Percentiles rank a stretch among this genome's conserved stretches.
Evolutionary conservation across 257 asterid genomes (phyloP).

Genomic region (Solanum verrucosum): DNA sequence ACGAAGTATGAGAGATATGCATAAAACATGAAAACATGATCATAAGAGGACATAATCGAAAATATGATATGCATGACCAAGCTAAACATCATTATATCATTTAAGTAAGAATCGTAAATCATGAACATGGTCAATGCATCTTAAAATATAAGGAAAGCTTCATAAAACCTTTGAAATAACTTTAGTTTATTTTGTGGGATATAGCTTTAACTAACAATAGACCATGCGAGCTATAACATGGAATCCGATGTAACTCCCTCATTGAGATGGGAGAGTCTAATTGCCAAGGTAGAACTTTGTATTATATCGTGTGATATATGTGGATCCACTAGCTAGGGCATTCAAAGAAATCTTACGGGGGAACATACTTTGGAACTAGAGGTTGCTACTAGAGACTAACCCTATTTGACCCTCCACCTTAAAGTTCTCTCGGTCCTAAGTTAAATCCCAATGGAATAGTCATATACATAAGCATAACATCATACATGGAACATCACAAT

Average conservation of each 20-base stretch:
- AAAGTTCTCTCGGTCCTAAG: not conserved
- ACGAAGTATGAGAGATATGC: not conserved
- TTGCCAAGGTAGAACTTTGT: not conserved
- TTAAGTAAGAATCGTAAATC: not conserved
- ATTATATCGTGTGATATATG: not conserved
- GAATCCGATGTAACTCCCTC: not conserved
- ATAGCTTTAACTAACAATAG: too few species aligned
- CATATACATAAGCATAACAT: not conserved
- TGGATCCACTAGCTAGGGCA: not conserved
- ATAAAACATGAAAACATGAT: too few species aligned
- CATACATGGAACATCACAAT: not conserved
- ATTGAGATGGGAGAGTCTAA: not conserved
- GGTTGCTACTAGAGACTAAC: not conserved
- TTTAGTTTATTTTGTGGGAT: not conserved
- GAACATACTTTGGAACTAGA: not conserved
- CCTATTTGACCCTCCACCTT: not conserved
- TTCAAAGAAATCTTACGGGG: not conserved
- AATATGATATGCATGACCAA: not conserved
- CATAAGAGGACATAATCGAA: not conserved
- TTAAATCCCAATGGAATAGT: not conserved
- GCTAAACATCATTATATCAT: not conserved
- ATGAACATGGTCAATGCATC: not conserved
- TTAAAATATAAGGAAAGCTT: not conserved
- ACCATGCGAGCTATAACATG: not conserved
- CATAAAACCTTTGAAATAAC: not conserved